Evolutionary conservation across 441 rosid genomes (phyloP).

Genomic region (Populus hybrid): DNA sequence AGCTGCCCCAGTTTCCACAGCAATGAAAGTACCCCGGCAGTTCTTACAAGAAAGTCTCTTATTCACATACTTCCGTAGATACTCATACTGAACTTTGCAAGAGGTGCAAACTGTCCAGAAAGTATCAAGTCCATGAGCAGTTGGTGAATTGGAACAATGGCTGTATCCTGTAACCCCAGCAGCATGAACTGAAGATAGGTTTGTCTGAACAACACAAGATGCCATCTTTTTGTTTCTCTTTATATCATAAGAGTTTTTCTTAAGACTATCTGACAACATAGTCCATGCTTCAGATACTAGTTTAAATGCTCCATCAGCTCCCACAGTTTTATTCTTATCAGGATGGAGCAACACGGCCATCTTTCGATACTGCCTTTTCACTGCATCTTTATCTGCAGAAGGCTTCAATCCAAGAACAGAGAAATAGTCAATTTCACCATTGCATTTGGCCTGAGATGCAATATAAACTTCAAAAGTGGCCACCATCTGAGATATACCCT

Average conservation of each 20-base stretch:
- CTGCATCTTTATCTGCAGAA: conserved; percentile 74
- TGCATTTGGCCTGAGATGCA: conserved; percentile 64
- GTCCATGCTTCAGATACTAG: conserved; percentile 96
- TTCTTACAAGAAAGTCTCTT: conserved; percentile 98
- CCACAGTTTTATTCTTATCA: conserved; percentile 88
- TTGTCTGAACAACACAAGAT: conserved; percentile 55
- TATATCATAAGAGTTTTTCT: conserved; percentile 67
- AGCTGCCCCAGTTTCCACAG: conserved; percentile 91
- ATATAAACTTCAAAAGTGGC: conserved; percentile 80
- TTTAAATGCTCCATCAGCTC: conserved; percentile 97
- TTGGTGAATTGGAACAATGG: conserved; percentile 47
- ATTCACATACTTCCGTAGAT: conserved; percentile 91
- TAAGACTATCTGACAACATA: conserved; percentile 61
- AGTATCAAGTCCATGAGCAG: conserved; percentile 72
- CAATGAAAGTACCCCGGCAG: conserved; percentile 92
- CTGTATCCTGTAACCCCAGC: conserved; percentile 41
- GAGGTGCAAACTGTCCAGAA: conserved; percentile 99
- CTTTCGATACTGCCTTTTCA: conserved; percentile 86
- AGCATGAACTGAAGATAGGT: conserved; percentile 44
- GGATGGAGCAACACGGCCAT: conserved; percentile 95
- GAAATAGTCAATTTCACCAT: conserved; percentile 74
- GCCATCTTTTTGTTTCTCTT: conserved; percentile 58
- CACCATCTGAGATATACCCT: conserved; percentile 91
- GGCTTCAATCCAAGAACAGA: conserved; percentile 91
- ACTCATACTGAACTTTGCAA: conserved; percentile 98